Conservation (phyloP, 1,284 basidiomycete species). For the Anthracocystis walkeri region DNA sequence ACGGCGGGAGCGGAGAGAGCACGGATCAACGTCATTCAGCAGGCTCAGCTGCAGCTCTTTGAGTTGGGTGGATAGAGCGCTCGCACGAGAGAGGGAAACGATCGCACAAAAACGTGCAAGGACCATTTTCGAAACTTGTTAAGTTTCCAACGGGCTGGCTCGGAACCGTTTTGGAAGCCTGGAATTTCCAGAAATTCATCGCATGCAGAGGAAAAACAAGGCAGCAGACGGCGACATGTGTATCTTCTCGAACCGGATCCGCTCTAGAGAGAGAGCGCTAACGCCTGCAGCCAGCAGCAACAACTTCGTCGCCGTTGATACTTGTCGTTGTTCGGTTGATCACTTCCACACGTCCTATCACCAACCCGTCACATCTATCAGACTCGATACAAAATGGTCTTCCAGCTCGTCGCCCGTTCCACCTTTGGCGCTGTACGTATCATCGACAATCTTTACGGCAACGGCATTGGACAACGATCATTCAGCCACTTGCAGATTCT, state of each 20-base stretch:
- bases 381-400: conserved; percentile 34
- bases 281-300: neutral
- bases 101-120: neutral
- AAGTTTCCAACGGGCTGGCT: conserved; percentile 25
- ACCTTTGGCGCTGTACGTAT: conserved; percentile 53
- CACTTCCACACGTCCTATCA: conserved; percentile 12
- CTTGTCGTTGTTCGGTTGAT: neutral
- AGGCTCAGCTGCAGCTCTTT: neutral
- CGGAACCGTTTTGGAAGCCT: conserved; percentile 23
- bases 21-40: conserved; percentile 46
- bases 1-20: neutral
- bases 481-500: neutral
- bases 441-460: neutral
- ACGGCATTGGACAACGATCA: neutral
- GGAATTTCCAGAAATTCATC: conserved; percentile 19
- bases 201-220: conserved; percentile 2
- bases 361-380: conserved; percentile 6
- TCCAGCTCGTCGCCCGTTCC: conserved; percentile 47
- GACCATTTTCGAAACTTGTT: conserved; percentile 11
- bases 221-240: conserved; percentile 9
- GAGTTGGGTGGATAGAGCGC: neutral
- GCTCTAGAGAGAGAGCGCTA: neutral
- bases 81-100: conserved; percentile 19
- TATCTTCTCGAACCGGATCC: conserved; percentile 19
- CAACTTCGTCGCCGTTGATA: conserved; percentile 20